Percentiles rank a stretch among this genome's conserved stretches.
Evolutionary conservation across 768 basidiomycete genomes (phyloP).

Genomic region (Mycena pura): DNA sequence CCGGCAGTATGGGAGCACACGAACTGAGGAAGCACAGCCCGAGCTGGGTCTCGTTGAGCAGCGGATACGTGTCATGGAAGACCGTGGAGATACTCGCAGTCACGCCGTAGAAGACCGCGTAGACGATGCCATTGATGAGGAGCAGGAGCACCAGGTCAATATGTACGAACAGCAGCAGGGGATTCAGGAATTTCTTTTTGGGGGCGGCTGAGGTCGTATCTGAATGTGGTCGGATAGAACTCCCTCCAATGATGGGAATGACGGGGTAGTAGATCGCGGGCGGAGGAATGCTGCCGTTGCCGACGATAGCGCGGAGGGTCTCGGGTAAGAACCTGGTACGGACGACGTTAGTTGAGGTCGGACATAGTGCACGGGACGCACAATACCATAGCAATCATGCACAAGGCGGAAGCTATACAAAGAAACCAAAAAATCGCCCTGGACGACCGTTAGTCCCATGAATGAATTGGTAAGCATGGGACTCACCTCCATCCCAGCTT

Average conservation of each 20-base stretch:
- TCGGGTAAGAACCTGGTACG: conserved; percentile 55
- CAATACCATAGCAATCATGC: conserved; percentile 56
- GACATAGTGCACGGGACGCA: conserved; percentile 39
- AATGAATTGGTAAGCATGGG: background rate
- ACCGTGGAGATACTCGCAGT: conserved; percentile 67
- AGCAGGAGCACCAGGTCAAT: conserved; percentile 62
- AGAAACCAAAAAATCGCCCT: conserved; percentile 72
- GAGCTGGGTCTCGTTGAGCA: conserved; percentile 67
- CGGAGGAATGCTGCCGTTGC: conserved; percentile 56
- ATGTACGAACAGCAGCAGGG: conserved; percentile 60
- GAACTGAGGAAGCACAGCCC: conserved; percentile 74
- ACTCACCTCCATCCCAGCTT: conserved; percentile 69
- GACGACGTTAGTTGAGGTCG: conserved; percentile 45
- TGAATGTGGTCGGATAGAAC: conserved; percentile 31
- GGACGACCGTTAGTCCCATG: background rate
- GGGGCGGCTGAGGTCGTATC: conserved; percentile 39
- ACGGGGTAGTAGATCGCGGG: conserved; percentile 57
- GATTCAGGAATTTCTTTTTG: conserved; percentile 51
- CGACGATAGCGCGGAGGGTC: conserved; percentile 59
- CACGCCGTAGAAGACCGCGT: conserved; percentile 64
- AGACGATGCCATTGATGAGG: conserved; percentile 55
- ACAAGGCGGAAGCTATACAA: conserved; percentile 52
- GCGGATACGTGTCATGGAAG: conserved; percentile 64
- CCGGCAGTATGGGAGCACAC: background rate
- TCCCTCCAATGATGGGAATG: conserved; percentile 52